Evolutionary conservation across 805 yeast species (phyloP), one percentile per base, ranked within the genome.

Genomic region (Metschnikowia santaceciliae): DNA sequence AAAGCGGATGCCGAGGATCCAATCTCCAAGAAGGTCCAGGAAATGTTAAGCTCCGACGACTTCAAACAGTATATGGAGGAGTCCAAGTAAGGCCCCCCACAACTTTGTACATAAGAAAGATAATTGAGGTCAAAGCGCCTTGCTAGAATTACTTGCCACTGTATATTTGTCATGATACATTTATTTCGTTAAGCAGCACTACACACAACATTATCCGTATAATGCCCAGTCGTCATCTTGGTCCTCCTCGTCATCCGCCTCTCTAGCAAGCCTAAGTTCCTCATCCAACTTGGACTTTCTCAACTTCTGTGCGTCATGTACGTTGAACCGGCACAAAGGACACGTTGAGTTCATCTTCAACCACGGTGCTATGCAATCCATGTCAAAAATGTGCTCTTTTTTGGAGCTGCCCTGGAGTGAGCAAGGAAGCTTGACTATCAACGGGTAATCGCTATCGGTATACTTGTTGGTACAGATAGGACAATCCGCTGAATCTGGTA

Each of bases 311-410:
- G 64, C 65, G 33, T 75, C 79, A 19, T 79, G 64, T 23, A 91
- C 80, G 61, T 90, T 84, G 53, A 78, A 81, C 56, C 98, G 75
- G 63, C 97, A 92, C 60, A 92, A 67, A 0, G 98, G 98, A 62
- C 98, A 91, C 0, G 89, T 85, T 1, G 79, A 71, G 58, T 86
- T 82, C 47, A 82, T 72, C 55, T 81, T 80, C 47, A 92, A 73
- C 98, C 98, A 91, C 0, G 96, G 94, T 0, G 86, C 85, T 36
- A 92, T 83, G 65, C 97, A 91, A 58, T 92, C 97, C 56, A 90
- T 72, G 64, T 91, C 98, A 67, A 88, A 91, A 39, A 77, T 77
- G 66, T 91, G 98, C 35, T 73, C 77, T 42, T 62, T 68, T 14
- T 63, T 49, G 34, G 61, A 53, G 38, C 46, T 55, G 23, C 61